A percentile compares a stretch with the other conserved stretches of the same genome.
Conservation (phyloP, 148 eudicot species). For the Silene uniflora region DNA sequence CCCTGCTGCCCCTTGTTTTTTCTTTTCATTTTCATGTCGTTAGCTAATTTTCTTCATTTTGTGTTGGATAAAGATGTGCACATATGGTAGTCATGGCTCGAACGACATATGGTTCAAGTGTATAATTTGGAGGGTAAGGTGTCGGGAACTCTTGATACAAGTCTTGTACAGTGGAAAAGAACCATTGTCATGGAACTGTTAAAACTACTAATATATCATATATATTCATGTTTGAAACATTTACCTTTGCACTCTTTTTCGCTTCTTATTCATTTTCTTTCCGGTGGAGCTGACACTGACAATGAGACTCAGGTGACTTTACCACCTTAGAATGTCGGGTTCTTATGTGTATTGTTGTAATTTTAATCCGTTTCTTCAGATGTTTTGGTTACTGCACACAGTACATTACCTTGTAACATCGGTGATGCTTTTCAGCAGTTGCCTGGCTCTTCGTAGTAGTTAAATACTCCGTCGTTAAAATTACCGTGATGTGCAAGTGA, state of each 20-base stretch:
- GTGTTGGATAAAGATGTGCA: slow-evolving; percentile 28
- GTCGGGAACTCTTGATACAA: slow-evolving; percentile 12
- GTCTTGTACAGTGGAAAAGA: slow-evolving; percentile 30
- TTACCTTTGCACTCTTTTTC: background rate
- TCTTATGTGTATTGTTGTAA: too few relatives aligned
- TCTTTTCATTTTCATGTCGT: slow-evolving; percentile 18
- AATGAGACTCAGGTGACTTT: background rate
- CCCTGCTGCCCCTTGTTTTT: background rate
- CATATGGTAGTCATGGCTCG: slow-evolving; percentile 24
- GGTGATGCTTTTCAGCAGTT: background rate
- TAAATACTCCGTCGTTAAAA: too few relatives aligned
- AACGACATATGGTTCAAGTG: slow-evolving; percentile 25
- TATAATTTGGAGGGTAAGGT: slow-evolving; percentile 17
- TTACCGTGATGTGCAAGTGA: too few relatives aligned
- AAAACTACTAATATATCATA: slow-evolving; percentile 15
- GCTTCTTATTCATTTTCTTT: background rate
- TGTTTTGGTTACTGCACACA: too few relatives aligned
- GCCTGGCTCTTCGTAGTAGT: too few relatives aligned
- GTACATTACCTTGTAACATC: background rate
- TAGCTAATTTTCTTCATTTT: slow-evolving; percentile 17
- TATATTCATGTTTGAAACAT: slow-evolving; percentile 9
- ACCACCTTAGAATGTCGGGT: too few relatives aligned
- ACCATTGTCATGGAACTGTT: slow-evolving; percentile 27
- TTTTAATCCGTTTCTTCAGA: too few relatives aligned
- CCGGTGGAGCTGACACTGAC: background rate